Evolutionary conservation across 2,329 filamentous ascomycete species (phyloP).

Genomic region (Fusarium xyrophilum): DNA sequence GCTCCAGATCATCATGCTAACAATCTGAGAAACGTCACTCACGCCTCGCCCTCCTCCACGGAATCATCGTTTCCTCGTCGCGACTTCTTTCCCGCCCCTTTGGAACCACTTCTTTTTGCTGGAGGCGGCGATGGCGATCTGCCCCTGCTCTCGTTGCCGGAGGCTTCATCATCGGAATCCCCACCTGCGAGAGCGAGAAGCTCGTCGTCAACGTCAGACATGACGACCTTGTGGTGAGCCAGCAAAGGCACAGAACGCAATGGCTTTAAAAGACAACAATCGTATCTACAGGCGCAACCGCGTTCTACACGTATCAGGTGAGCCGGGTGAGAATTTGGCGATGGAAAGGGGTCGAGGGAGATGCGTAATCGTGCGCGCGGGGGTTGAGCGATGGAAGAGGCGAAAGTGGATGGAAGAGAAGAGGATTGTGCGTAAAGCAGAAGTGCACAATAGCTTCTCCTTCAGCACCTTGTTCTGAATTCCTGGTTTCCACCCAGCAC

Average conservation of each 20-base stretch:
- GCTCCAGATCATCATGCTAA: not conserved
- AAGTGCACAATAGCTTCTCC: slow-evolving; percentile 24
- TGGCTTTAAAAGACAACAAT: slow-evolving; percentile 17
- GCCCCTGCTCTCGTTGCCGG: slow-evolving; percentile 61
- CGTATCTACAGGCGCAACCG: slow-evolving; percentile 3
- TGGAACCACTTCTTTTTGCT: slow-evolving; percentile 43
- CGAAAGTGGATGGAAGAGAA: slow-evolving; percentile 21
- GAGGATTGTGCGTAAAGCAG: slow-evolving; percentile 22
- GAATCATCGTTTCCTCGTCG: slow-evolving; percentile 53
- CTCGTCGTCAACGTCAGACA: slow-evolving; percentile 93
- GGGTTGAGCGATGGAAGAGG: slow-evolving; percentile 12
- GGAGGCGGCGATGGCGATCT: slow-evolving; percentile 61
- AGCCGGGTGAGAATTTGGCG: not conserved
- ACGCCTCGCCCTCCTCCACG: slow-evolving; percentile 70
- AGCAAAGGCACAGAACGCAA: slow-evolving; percentile 7
- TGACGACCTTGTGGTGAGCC: slow-evolving; percentile 49
- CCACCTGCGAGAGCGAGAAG: slow-evolving; percentile 91
- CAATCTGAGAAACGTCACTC: slow-evolving; percentile 39
- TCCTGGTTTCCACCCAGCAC: slow-evolving; percentile 29
- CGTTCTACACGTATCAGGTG: slow-evolving; percentile 26
- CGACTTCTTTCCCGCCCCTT: slow-evolving; percentile 53
- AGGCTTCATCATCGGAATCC: slow-evolving; percentile 67
- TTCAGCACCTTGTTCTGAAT: slow-evolving; percentile 34
- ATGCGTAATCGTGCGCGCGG: slow-evolving; percentile 13
- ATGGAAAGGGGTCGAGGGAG: not conserved